These are phyloP conservation scores for Fraxinus greggii DNA, from an alignment of 305 asterid species.

Conservation along the genomic window DNA sequence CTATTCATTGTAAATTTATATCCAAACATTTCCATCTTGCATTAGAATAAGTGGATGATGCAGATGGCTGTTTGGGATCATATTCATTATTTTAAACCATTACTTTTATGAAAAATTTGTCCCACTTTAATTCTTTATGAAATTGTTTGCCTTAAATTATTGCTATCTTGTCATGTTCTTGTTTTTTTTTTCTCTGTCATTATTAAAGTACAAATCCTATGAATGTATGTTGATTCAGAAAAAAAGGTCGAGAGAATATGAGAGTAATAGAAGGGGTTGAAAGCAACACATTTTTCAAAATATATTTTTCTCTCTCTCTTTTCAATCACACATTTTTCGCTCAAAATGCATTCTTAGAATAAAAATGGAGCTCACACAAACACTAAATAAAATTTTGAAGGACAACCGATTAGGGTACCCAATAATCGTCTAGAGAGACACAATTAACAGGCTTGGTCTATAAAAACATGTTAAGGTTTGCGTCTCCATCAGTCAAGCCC, in stretches of 20 bases:
- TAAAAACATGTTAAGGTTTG: neutral
- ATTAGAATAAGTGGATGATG: neutral
- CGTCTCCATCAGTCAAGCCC: neutral
- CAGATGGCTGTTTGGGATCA: neutral
- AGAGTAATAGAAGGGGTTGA: neutral
- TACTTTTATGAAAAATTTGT: neutral
- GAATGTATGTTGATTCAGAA: constrained; percentile 1
- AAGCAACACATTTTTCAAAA: neutral
- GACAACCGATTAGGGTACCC: neutral
- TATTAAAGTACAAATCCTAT: neutral
- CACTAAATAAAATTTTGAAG: neutral
- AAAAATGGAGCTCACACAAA: too few relatives aligned
- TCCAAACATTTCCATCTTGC: neutral
- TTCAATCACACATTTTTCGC: too few relatives aligned
- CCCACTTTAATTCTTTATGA: neutral
- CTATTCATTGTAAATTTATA: too few relatives aligned
- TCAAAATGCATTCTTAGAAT: too few relatives aligned
- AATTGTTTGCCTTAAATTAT: neutral
- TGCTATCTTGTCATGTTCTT: neutral
- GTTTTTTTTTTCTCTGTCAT: too few relatives aligned
- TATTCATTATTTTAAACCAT: neutral
- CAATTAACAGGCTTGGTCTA: neutral
- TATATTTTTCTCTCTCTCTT: too few relatives aligned
- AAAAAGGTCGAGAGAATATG: too few relatives aligned
- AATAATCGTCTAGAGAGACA: neutral